These are phyloP conservation scores for Alternaria atra DNA, from an alignment of 2,329 filamentous ascomycete species.

Conservation along the genomic window DNA sequence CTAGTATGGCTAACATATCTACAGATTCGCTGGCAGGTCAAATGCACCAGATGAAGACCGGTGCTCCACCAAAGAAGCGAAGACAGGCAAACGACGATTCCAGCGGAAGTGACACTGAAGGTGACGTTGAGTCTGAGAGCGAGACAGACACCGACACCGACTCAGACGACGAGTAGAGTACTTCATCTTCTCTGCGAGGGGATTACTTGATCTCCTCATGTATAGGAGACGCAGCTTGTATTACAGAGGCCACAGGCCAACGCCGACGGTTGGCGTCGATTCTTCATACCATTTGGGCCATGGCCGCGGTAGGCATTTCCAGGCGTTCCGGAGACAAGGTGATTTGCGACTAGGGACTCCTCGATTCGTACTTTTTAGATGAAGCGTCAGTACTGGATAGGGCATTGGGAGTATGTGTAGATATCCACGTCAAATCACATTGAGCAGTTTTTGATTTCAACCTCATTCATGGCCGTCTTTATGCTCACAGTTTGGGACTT, in stretches of 20 bases:
- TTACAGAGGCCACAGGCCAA: not conserved
- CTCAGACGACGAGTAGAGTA: conserved; percentile 50
- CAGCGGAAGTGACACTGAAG: conserved; percentile 70
- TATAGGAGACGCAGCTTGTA: not conserved
- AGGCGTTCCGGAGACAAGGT: conserved; percentile 32
- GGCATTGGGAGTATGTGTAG: conserved; percentile 18
- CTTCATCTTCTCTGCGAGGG: not conserved
- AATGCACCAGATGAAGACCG: conserved; percentile 86
- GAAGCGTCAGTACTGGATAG: conserved; percentile 4
- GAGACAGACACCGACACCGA: conserved; percentile 59
- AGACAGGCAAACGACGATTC: conserved; percentile 68
- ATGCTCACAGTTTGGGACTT: not conserved
- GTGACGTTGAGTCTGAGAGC: conserved; percentile 65
- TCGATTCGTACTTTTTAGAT: conserved; percentile 9
- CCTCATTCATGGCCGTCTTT: not conserved
- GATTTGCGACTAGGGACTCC: conserved; percentile 11
- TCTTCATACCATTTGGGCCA: conserved; percentile 8
- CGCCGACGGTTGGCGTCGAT: not conserved
- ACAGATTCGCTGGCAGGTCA: conserved; percentile 88
- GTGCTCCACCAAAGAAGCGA: conserved; percentile 65
- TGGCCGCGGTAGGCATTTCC: conserved; percentile 32
- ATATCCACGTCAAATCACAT: conserved; percentile 20
- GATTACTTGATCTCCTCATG: not conserved
- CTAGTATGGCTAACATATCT: conserved; percentile 34
- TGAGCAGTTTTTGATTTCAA: not conserved